Evolutionary conservation across 75 land plant genomes (phyloP).

Genomic region (Pseudotsuga menziesii): DNA sequence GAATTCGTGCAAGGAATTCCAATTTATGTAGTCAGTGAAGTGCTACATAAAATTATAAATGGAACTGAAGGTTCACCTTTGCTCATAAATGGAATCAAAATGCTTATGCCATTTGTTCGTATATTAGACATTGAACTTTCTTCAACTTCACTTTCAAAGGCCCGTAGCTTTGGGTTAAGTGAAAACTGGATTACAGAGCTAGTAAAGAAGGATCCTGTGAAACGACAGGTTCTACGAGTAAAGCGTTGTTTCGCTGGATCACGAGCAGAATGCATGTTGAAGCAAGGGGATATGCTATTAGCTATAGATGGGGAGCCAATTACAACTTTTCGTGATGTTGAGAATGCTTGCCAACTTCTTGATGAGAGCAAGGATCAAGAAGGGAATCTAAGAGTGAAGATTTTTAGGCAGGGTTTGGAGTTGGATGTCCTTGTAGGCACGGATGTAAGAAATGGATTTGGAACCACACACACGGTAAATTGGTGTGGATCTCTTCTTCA

Average conservation of each 20-base stretch:
- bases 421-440: conserved; percentile 62
- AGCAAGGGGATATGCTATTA: conserved; percentile 67
- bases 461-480: conserved; percentile 69
- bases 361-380: conserved; percentile 17
- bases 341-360: conserved; percentile 56
- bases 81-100: too few relatives aligned
- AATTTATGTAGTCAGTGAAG: too few relatives aligned
- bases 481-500: conserved; percentile 89
- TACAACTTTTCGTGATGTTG: conserved; percentile 79
- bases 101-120: too few relatives aligned
- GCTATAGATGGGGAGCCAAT: conserved; percentile 74
- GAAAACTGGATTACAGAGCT: background rate
- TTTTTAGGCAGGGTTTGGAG: conserved; percentile 78
- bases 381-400: conserved; percentile 46
- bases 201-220: conserved; percentile 69
- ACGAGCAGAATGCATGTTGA: conserved; percentile 60
- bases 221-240: conserved; percentile 80
- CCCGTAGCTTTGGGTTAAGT: too few relatives aligned
- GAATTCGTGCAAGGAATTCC: too few relatives aligned
- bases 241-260: conserved; percentile 93
- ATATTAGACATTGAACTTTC: too few relatives aligned
- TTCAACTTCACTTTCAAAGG: too few relatives aligned
- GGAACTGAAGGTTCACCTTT: too few relatives aligned
- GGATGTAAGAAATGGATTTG: conserved; percentile 83
- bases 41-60: too few relatives aligned